Evolutionary conservation across 2,329 filamentous ascomycete genomes (phyloP).

Genomic region (Calycina marina): DNA sequence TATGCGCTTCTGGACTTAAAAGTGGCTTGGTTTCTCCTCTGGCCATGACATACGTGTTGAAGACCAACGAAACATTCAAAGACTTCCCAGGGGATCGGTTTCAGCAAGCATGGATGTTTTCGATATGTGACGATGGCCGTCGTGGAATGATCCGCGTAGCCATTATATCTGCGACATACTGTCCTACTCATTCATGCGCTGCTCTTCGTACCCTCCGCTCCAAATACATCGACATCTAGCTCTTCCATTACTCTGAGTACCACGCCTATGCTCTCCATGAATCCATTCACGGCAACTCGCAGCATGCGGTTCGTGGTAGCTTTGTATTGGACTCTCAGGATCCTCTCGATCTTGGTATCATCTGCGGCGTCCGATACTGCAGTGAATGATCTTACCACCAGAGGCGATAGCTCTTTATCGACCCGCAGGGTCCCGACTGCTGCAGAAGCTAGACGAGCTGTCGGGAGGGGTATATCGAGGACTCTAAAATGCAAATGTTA

Average conservation of each 20-base stretch:
- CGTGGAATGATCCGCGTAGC: no score
- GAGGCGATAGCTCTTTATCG: slow-evolving; percentile 75
- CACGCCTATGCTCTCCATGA: slow-evolving; percentile 78
- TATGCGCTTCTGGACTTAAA: no score
- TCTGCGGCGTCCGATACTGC: slow-evolving; percentile 28
- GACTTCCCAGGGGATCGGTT: no score
- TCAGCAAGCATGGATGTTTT: no score
- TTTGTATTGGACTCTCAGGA: slow-evolving; percentile 63
- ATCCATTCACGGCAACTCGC: slow-evolving; percentile 87
- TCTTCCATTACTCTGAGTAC: slow-evolving; percentile 84
- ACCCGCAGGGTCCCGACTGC: slow-evolving; percentile 67
- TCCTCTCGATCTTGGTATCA: slow-evolving; percentile 27
- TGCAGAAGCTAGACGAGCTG: slow-evolving; percentile 58
- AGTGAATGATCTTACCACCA: slow-evolving; percentile 60
- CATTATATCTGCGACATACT: no score
- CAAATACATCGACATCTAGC: slow-evolving; percentile 71
- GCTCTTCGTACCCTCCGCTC: slow-evolving; percentile 12
- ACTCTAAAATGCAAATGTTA: slow-evolving; percentile 9
- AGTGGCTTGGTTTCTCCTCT: no score
- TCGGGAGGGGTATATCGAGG: slow-evolving; percentile 53
- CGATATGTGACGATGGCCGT: no score
- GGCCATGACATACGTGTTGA: no score
- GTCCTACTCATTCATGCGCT: slow-evolving; percentile 23
- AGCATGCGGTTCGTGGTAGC: slow-evolving; percentile 95
- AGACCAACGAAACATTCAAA: no score